phyloP scores from a whole-genome alignment of 805 yeast species.

The Scheffersomyces lignosus region DNA sequence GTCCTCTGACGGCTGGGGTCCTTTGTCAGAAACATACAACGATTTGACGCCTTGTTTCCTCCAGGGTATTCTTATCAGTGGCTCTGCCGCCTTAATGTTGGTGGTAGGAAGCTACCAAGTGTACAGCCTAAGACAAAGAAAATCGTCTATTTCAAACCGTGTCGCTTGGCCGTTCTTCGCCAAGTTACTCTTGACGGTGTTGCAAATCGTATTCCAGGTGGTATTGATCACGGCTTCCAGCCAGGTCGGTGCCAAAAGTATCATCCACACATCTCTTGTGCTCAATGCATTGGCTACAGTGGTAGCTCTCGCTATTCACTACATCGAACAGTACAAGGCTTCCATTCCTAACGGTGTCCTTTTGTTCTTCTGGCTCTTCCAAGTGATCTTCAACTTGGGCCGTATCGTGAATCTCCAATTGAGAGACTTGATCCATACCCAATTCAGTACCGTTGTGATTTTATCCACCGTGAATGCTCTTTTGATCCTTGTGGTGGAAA shows the following conservation, averaged over 20 bases:
- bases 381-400: constrained; percentile 46
- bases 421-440: constrained; percentile 40
- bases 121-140: constrained; percentile 27
- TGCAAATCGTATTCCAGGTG: constrained; percentile 40
- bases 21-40: constrained; percentile 39
- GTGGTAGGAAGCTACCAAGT: constrained; percentile 42
- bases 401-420: constrained; percentile 43
- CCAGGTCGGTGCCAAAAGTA: constrained; percentile 11
- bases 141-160: constrained; percentile 30
- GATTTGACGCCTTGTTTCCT: constrained; percentile 64
- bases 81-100: constrained; percentile 43
- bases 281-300: constrained; percentile 42
- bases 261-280: constrained; percentile 25
- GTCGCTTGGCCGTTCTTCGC: constrained; percentile 39
- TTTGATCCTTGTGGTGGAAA: constrained; percentile 46
- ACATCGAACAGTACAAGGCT: constrained; percentile 68
- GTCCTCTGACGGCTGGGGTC: constrained; percentile 46
- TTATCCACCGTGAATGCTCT: constrained; percentile 17
- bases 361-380: constrained; percentile 74
- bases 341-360: constrained; percentile 66
- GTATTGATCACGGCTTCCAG: constrained; percentile 13
- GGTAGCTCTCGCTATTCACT: constrained; percentile 59
- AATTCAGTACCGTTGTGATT: constrained; percentile 38
- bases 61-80: constrained; percentile 50
- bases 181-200: constrained; percentile 39